phyloP scores from a whole-genome alignment of 345 rosid species.

The Gossypium sturtianum region DNA sequence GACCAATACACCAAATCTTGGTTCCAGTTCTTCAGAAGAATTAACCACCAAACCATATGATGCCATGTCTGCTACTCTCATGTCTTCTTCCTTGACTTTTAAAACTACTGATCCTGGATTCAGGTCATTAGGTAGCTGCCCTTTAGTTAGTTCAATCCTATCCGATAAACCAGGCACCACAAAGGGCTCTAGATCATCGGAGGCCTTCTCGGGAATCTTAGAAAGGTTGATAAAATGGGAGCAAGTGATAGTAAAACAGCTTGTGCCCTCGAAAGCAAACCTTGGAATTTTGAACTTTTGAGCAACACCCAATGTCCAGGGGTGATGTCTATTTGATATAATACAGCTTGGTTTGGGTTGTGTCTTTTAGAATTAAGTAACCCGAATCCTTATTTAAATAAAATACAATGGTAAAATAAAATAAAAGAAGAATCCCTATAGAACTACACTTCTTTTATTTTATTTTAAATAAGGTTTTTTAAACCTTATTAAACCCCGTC shows the following conservation, averaged over 20 bases:
- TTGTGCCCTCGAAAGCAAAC: constrained; percentile 27
- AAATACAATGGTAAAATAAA: too few species aligned
- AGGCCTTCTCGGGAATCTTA: constrained; percentile 14
- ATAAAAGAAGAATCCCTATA: too few species aligned
- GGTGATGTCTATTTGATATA: constrained; percentile 19
- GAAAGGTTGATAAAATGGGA: constrained; percentile 17
- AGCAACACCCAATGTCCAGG: constrained; percentile 21
- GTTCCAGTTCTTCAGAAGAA: constrained; percentile 26
- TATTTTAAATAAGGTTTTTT: too few species aligned
- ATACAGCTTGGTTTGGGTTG: constrained; percentile 29
- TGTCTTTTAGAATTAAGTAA: too few species aligned
- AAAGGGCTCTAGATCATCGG: constrained; percentile 14
- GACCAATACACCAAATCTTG: constrained; percentile 39
- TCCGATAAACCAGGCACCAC: constrained; percentile 31
- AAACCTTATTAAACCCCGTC: too few species aligned
- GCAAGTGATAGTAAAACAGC: constrained; percentile 23
- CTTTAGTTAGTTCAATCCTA: constrained; percentile 19
- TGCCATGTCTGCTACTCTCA: constrained; percentile 21
- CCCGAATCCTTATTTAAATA: too few species aligned
- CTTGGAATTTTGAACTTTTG: constrained; percentile 21
- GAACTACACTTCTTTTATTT: too few species aligned
- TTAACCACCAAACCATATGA: constrained; percentile 31
- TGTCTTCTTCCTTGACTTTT: background rate
- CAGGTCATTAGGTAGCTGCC: constrained; percentile 20
- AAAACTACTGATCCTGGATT: background rate